Conservation (phyloP, 2,329 filamentous ascomycete genomes). For the Nectriaceae sp. region DNA sequence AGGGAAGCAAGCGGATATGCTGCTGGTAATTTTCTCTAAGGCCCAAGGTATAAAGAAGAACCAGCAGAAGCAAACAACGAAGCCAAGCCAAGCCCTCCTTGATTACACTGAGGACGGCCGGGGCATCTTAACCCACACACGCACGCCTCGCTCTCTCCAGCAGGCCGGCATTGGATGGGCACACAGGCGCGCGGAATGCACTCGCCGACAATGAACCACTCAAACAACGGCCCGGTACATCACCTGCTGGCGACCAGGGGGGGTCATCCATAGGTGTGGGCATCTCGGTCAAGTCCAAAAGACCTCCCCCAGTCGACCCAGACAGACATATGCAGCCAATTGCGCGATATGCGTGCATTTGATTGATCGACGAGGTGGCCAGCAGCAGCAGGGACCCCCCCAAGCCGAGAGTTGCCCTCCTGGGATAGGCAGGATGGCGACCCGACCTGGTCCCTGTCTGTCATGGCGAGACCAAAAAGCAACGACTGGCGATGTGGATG, state of each 20-base stretch:
- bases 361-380: background rate
- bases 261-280: background rate
- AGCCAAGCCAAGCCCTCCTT: background rate
- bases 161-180: too few species aligned
- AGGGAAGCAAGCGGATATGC: too few species aligned
- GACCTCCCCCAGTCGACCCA: slow-evolving; percentile 7
- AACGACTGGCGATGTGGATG: background rate
- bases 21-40: too few species aligned
- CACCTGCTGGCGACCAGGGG: background rate
- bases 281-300: slow-evolving; percentile 2
- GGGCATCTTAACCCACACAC: too few species aligned
- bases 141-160: too few species aligned
- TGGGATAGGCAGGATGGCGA: too few species aligned
- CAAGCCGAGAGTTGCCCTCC: background rate
- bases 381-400: too few species aligned
- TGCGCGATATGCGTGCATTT: slow-evolving; percentile 9
- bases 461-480: background rate
- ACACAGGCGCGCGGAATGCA: background rate
- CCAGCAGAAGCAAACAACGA: background rate
- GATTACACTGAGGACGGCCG: too few species aligned
- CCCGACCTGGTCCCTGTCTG: slow-evolving; percentile 22
- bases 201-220: background rate
- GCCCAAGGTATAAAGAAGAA: too few species aligned
- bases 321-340: slow-evolving; percentile 6
- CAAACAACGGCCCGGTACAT: background rate